A percentile compares a stretch with the other conserved stretches of the same genome.
Conservation (phyloP, 1,284 basidiomycete species). For the Porogramme epimiltina region DNA sequence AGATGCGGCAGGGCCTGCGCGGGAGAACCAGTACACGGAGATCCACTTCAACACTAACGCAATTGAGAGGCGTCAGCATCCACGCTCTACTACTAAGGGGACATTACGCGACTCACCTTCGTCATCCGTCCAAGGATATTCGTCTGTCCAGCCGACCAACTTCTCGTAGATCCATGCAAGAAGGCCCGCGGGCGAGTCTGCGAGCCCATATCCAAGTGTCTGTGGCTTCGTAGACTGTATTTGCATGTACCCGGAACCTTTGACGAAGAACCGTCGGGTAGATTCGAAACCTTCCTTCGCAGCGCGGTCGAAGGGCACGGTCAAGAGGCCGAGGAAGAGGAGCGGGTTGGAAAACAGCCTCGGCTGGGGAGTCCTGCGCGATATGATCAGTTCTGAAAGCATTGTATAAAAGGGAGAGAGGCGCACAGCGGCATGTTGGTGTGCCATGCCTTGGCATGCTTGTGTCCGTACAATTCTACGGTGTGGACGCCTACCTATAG, state of each 20-base stretch:
- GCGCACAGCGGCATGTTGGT: constrained; percentile 13
- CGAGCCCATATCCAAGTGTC: constrained; percentile 55
- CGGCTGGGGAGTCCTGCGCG: constrained; percentile 5
- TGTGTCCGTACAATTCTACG: neutral
- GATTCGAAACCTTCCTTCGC: neutral
- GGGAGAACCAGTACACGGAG: constrained; percentile 63
- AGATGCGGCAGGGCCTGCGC: constrained; percentile 53
- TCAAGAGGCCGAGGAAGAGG: neutral
- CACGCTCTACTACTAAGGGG: neutral
- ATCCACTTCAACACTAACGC: neutral
- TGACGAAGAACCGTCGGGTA: neutral
- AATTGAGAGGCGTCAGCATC: no score
- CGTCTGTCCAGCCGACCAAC: constrained; percentile 52
- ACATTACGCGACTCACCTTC: constrained; percentile 36
- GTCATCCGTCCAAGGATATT: constrained; percentile 51
- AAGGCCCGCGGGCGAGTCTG: constrained; percentile 57
- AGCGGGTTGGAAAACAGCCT: neutral
- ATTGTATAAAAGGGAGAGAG: no score
- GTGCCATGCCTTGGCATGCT: constrained; percentile 24
- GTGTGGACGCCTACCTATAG: constrained; percentile 42
- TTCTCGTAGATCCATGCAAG: constrained; percentile 67
- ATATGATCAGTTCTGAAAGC: no score
- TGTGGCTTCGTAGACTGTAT: constrained; percentile 48
- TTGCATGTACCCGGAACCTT: neutral
- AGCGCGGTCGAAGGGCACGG: neutral